These are phyloP conservation scores for Alternaria atra DNA, from an alignment of 2,329 filamentous ascomycete genomes.

Conservation along the genomic window DNA sequence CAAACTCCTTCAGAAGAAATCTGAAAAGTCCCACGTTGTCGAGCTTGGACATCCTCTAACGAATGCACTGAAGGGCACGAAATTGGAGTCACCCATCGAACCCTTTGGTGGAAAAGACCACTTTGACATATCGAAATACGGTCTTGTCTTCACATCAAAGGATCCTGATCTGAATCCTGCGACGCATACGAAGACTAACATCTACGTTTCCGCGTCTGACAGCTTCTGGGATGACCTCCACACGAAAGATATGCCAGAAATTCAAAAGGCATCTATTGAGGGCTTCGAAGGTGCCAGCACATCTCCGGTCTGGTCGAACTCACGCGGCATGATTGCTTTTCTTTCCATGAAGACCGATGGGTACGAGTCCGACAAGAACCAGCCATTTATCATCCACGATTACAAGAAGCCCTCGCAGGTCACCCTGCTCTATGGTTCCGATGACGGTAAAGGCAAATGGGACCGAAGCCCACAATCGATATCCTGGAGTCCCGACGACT, in stretches of 20 bases:
- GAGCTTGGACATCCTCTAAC: slow-evolving; percentile 53
- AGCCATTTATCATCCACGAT: slow-evolving; percentile 71
- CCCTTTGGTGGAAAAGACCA: slow-evolving; percentile 83
- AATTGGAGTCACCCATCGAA: slow-evolving; percentile 72
- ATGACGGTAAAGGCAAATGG: slow-evolving; percentile 70
- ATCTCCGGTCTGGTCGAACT: slow-evolving; percentile 76
- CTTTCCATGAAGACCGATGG: slow-evolving; percentile 77
- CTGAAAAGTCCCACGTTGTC: slow-evolving; percentile 4
- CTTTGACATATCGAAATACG: slow-evolving; percentile 75
- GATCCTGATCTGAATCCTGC: slow-evolving; percentile 76
- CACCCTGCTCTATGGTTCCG: slow-evolving; percentile 69
- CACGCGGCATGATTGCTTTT: slow-evolving; percentile 77
- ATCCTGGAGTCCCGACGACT: slow-evolving; percentile 63
- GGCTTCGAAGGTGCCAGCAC: slow-evolving; percentile 70
- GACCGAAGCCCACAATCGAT: slow-evolving; percentile 63
- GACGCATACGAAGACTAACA: slow-evolving; percentile 80
- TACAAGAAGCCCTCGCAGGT: slow-evolving; percentile 63
- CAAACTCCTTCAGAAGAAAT: slow-evolving; percentile 55
- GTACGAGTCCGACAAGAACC: slow-evolving; percentile 83
- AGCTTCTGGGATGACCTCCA: slow-evolving; percentile 59
- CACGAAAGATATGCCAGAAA: slow-evolving; percentile 37
- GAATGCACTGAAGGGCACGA: slow-evolving; percentile 70
- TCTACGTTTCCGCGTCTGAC: slow-evolving; percentile 72
- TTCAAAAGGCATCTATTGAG: slow-evolving; percentile 65
- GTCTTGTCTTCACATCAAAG: slow-evolving; percentile 78